Evolutionary conservation across 2,329 filamentous ascomycete genomes (phyloP).

Genomic region (Stagonosporopsis tanaceti): DNA sequence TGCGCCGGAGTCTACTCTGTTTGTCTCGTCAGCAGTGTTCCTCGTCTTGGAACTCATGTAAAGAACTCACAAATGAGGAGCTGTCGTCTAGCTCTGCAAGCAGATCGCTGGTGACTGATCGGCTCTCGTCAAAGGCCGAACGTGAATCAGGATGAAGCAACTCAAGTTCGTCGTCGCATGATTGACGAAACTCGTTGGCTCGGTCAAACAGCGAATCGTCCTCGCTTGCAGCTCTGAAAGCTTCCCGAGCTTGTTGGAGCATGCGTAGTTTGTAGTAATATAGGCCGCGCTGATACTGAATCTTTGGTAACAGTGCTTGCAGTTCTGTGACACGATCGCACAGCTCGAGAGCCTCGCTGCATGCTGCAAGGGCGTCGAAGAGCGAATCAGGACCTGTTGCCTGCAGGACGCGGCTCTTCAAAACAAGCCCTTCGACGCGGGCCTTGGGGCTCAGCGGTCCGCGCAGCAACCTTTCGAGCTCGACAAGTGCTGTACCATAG

Average conservation of each 20-base stretch:
- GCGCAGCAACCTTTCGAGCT: constrained; percentile 37
- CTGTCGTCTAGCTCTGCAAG: constrained; percentile 29
- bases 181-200: constrained; percentile 24
- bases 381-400: constrained; percentile 34
- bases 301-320: constrained; percentile 30
- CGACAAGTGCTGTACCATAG: constrained; percentile 33
- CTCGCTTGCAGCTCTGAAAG: constrained; percentile 24
- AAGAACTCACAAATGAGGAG: constrained; percentile 21
- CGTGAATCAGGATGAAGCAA: constrained; percentile 27
- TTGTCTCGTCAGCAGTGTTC: constrained; percentile 1
- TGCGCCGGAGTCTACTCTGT: constrained; percentile 34
- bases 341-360: constrained; percentile 42
- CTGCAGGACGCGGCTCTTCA: constrained; percentile 40
- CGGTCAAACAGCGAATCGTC: constrained; percentile 21
- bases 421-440: constrained; percentile 38
- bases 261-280: constrained; percentile 36
- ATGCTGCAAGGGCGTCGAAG: constrained; percentile 41
- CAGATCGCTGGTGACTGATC: constrained; percentile 29
- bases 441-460: constrained; percentile 36
- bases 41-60: not conserved
- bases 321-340: constrained; percentile 35
- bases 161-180: constrained; percentile 32
- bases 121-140: constrained; percentile 41
- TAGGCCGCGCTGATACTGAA: constrained; percentile 38
- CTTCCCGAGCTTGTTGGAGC: constrained; percentile 33